Evolutionary conservation across 176 grass and related monocot genomes (phyloP), one percentile per base, ranked within the genome.

Genomic region (Triticum dicoccoides): DNA sequence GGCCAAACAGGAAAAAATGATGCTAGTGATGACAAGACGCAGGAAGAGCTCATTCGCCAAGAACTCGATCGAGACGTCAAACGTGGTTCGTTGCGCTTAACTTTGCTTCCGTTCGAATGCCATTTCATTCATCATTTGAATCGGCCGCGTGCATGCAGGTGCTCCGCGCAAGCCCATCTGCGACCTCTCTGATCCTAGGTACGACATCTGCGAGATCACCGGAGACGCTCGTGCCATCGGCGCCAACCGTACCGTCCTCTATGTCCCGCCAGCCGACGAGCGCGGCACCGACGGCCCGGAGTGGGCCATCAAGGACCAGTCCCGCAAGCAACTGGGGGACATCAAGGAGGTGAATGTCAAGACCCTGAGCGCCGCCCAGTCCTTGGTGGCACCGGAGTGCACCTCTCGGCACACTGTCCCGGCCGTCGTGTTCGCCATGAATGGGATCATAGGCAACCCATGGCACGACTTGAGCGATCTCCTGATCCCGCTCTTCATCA

Each of bases 401-500:
- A 86, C 88, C 68, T 84, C 84, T 13, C 30, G 33, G 51, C 84
- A 92, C 68, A 41, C 42, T 11, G 38, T 93, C 17, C 83, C 80
- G 3, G 86, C 88, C 23, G 25, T 87, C 38, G 88, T 95, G 58
- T 93, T 95, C 69, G 88, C 93, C 7, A 86, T 95, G 38, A 92
- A 92, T 58, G 88, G 86, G 17, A 80, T 95, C 8, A 95, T 86
- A 7, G 87, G 83, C 18, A 95, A 95, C 58, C 42, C 61, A 65
- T 95, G 93, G 91, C 93, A 95, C 30, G 93, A 89, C 65, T 91
- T 95, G 81, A 92, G 83, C 45, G 88, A 95, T 75, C 81, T 95
- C 75, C 80, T 95, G 9, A 9, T 95, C 35, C 93, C 91, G 0
- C 86, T 95, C 75, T 95, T 93, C 86, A 29, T 93, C 52, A 89